These are phyloP conservation scores for Candida pseudofarinosa DNA, from an alignment of 805 yeast species.

Conservation along the genomic window DNA sequence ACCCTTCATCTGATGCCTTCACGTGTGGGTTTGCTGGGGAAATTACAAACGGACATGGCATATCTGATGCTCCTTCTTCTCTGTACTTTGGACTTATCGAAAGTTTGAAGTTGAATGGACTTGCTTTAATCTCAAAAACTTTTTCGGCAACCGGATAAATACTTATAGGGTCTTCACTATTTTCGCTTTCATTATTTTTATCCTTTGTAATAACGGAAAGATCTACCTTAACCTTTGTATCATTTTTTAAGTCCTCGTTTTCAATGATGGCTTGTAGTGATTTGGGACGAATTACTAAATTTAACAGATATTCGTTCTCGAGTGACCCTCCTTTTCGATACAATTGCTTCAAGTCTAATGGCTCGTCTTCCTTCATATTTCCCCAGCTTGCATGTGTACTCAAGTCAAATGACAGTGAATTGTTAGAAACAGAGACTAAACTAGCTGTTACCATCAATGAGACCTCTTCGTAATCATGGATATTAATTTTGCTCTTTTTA, in stretches of 20 bases:
- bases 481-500: background rate
- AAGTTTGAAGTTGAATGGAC: conserved; percentile 20
- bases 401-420: conserved; percentile 1
- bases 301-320: conserved; percentile 10
- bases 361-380: conserved; percentile 36
- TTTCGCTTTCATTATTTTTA: conserved; percentile 8
- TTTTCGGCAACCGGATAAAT: conserved; percentile 21
- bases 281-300: conserved; percentile 20
- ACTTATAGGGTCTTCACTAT: conserved; percentile 11
- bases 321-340: background rate
- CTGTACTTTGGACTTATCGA: conserved; percentile 25
- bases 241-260: conserved; percentile 7
- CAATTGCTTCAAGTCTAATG: conserved; percentile 18
- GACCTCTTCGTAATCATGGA: background rate
- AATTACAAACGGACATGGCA: conserved; percentile 37
- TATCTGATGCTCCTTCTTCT: conserved; percentile 19
- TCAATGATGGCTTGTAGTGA: conserved; percentile 10
- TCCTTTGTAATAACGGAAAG: conserved; percentile 22
- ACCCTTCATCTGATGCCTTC: conserved; percentile 8
- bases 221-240: conserved; percentile 13
- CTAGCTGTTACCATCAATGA: background rate
- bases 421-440: background rate
- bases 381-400: conserved; percentile 31
- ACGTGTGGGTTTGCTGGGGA: conserved; percentile 4
- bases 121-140: conserved; percentile 20